phyloP scores from a whole-genome alignment of 768 basidiomycete species.

The Lactarius vividus region DNA sequence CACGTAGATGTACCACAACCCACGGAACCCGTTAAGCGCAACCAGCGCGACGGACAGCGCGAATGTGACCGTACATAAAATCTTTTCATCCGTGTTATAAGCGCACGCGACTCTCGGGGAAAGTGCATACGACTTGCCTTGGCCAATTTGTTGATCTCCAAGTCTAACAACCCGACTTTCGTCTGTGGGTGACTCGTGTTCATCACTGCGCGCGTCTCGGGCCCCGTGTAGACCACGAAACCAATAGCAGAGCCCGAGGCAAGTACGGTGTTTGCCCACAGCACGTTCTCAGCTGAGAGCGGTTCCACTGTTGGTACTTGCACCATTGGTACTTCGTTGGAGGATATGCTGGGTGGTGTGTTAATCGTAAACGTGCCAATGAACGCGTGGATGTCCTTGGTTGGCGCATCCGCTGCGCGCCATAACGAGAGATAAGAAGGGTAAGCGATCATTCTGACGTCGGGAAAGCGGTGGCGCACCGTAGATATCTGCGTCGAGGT shows the following conservation, averaged over 20 bases:
- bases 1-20: slow-evolving; percentile 93
- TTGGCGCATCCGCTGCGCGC: slow-evolving; percentile 80
- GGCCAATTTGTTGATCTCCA: slow-evolving; percentile 93
- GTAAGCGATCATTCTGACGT: slow-evolving; percentile 6
- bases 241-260: slow-evolving; percentile 93
- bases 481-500: slow-evolving; percentile 85
- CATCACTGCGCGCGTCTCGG: slow-evolving; percentile 96
- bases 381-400: slow-evolving; percentile 95
- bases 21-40: slow-evolving; percentile 93
- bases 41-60: slow-evolving; percentile 88
- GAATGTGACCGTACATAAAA: slow-evolving; percentile 92
- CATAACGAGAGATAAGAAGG: slow-evolving; percentile 11
- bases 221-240: slow-evolving; percentile 90
- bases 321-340: slow-evolving; percentile 39
- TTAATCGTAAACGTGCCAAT: slow-evolving; percentile 87
- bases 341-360: slow-evolving; percentile 39
- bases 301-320: slow-evolving; percentile 62
- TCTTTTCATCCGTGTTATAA: slow-evolving; percentile 51
- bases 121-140: slow-evolving; percentile 56
- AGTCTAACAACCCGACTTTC: slow-evolving; percentile 86
- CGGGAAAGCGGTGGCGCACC: slow-evolving; percentile 45
- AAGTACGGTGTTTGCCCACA: slow-evolving; percentile 97
- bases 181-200: slow-evolving; percentile 97
- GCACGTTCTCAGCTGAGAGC: slow-evolving; percentile 90
- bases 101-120: not conserved